Evolutionary conservation across 2,329 filamentous ascomycete genomes (phyloP).

Genomic region (Phialemoniopsis sp.): DNA sequence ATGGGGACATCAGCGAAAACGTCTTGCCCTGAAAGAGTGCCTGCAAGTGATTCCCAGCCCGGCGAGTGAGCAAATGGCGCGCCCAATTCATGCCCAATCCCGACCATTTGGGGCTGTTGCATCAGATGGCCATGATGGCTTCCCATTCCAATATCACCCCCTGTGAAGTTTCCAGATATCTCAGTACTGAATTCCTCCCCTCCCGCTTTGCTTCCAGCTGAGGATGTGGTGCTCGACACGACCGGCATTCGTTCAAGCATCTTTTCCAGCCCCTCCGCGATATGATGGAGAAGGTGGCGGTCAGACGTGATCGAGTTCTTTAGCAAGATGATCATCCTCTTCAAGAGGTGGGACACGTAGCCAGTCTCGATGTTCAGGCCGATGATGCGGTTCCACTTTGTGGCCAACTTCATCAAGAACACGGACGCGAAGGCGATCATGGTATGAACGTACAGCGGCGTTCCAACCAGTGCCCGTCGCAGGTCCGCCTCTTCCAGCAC

Average conservation of each 20-base stretch:
- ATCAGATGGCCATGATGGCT: too few relatives aligned
- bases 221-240: background rate
- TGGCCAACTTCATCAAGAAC: constrained; percentile 25
- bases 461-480: constrained; percentile 19
- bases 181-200: background rate
- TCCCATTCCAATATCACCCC: too few relatives aligned
- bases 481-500: constrained; percentile 23
- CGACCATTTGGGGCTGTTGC: too few relatives aligned
- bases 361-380: constrained; percentile 25
- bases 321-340: constrained; percentile 23
- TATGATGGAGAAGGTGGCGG: constrained; percentile 28
- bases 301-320: constrained; percentile 23
- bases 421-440: constrained; percentile 26
- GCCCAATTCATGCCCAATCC: too few relatives aligned
- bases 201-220: background rate
- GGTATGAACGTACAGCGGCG: constrained; percentile 24
- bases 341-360: constrained; percentile 22
- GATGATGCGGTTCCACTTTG: constrained; percentile 23
- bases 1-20: constrained; percentile 12
- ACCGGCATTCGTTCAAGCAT: constrained; percentile 18
- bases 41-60: constrained; percentile 1
- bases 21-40: constrained; percentile 1
- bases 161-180: too few relatives aligned
- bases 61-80: background rate
- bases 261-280: constrained; percentile 27